phyloP scores from a whole-genome alignment of 1,284 basidiomycete species.

The Puccinia coronata region DNA sequence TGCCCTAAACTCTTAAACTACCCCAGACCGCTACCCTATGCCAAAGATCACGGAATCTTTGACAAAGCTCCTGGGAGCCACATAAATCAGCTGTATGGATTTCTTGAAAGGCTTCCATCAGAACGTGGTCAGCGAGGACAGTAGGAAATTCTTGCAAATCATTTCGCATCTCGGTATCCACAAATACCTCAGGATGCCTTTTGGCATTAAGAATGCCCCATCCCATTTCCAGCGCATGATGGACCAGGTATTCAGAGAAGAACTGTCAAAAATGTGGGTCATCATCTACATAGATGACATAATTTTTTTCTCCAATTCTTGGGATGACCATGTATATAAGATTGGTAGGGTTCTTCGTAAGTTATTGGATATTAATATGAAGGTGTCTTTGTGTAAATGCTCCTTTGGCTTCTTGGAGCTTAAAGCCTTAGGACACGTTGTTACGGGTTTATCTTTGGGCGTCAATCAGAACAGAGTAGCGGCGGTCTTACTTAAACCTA shows the following conservation, averaged over 20 bases:
- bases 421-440: slow-evolving; percentile 17
- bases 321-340: background rate
- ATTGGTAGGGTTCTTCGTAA: background rate
- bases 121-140: background rate
- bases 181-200: background rate
- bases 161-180: background rate
- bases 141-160: background rate
- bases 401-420: background rate
- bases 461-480: slow-evolving; percentile 3
- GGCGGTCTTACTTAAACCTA: background rate
- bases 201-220: slow-evolving; percentile 7
- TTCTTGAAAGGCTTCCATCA: slow-evolving; percentile 29
- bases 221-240: slow-evolving; percentile 11
- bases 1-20: background rate
- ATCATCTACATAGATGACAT: background rate
- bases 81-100: no score
- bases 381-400: background rate
- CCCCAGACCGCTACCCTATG: no score
- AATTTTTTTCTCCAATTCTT: background rate
- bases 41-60: no score
- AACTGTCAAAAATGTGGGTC: background rate
- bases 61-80: no score
- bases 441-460: background rate
- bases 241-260: background rate
- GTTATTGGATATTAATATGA: background rate